These are phyloP conservation scores for Penicillium paradoxum DNA, from an alignment of 495 filamentous ascomycete genomes.

Conservation along the genomic window DNA sequence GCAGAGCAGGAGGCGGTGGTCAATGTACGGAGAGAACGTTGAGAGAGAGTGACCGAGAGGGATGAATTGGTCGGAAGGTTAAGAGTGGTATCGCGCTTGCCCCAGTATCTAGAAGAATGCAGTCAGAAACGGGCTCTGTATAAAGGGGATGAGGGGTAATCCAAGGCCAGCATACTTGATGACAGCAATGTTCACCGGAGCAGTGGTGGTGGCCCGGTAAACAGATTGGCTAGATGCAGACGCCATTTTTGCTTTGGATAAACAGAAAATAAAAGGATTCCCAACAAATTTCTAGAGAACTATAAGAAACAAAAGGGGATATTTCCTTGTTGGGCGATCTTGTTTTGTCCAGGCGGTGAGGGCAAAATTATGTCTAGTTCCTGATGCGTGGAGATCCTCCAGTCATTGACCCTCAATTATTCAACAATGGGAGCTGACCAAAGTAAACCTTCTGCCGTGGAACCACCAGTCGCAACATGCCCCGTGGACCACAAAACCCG, in stretches of 20 bases:
- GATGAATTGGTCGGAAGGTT: constrained; percentile 98
- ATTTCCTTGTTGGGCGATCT: constrained; percentile 16
- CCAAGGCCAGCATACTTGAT: constrained; percentile 67
- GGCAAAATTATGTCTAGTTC: constrained; percentile 26
- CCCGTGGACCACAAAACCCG: constrained; percentile 87
- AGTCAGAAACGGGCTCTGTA: constrained; percentile 22
- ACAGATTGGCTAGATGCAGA: constrained; percentile 44
- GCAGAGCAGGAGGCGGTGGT: constrained; percentile 91
- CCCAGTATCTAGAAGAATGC: constrained; percentile 73
- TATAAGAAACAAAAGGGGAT: constrained; percentile 11
- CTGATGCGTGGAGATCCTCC: constrained; percentile 10
- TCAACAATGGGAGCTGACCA: constrained; percentile 37
- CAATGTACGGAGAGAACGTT: constrained; percentile 87
- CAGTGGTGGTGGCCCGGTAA: constrained; percentile 90
- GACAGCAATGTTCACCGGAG: constrained; percentile 97
- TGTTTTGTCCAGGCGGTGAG: constrained; percentile 30
- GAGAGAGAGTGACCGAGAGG: constrained; percentile 90
- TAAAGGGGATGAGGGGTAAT: constrained; percentile 14
- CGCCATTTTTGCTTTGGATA: constrained; percentile 37
- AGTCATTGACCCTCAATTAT: constrained; percentile 5
- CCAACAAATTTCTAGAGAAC: background rate
- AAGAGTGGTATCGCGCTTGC: constrained; percentile 84
- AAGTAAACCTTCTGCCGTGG: constrained; percentile 35
- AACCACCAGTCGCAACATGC: constrained; percentile 48
- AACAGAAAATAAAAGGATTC: constrained; percentile 3